Percentiles rank a stretch among this genome's conserved stretches.
Conservation (phyloP, 176 grass and related monocot genomes). For the Olyra latifolia region DNA sequence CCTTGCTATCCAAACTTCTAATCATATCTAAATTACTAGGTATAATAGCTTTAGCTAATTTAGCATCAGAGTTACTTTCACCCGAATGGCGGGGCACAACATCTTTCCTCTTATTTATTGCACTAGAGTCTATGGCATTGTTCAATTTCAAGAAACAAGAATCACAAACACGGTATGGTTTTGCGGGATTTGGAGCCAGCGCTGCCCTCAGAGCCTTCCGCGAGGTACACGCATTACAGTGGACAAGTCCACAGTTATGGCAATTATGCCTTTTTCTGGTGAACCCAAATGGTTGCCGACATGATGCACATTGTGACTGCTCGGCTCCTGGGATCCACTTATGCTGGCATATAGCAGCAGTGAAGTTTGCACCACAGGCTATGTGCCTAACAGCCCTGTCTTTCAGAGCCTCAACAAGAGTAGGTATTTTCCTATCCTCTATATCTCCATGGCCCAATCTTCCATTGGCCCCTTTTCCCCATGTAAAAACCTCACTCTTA, state of each 20-base stretch:
- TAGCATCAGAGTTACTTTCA: conserved; percentile 62
- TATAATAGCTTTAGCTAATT: conserved; percentile 53
- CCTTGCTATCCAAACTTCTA: conserved; percentile 76
- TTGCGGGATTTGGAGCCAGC: conserved; percentile 79
- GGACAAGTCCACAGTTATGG: conserved; percentile 89
- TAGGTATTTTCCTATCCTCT: conserved; percentile 91
- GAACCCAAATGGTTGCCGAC: conserved; percentile 89
- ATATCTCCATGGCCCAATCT: conserved; percentile 92
- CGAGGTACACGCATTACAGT: conserved; percentile 81
- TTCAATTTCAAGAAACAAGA: conserved; percentile 91
- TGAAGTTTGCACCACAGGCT: conserved; percentile 89
- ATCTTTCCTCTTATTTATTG: conserved; percentile 67
- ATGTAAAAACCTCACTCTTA: conserved; percentile 89
- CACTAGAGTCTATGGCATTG: conserved; percentile 51
- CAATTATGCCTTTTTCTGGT: conserved; percentile 94
- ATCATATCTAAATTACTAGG: conserved; percentile 88
- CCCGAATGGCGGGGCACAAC: conserved; percentile 46
- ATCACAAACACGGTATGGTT: conserved; percentile 95
- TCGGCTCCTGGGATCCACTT: conserved; percentile 78
- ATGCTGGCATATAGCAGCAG: conserved; percentile 87
- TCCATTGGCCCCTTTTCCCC: conserved; percentile 97
- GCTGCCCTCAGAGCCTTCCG: conserved; percentile 74
- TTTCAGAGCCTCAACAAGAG: conserved; percentile 77
- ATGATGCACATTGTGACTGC: conserved; percentile 76
- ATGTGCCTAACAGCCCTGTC: conserved; percentile 81